Evolutionary conservation across 2,329 filamentous ascomycete species (phyloP).

Genomic region (Pochonia chlamydosporia): DNA sequence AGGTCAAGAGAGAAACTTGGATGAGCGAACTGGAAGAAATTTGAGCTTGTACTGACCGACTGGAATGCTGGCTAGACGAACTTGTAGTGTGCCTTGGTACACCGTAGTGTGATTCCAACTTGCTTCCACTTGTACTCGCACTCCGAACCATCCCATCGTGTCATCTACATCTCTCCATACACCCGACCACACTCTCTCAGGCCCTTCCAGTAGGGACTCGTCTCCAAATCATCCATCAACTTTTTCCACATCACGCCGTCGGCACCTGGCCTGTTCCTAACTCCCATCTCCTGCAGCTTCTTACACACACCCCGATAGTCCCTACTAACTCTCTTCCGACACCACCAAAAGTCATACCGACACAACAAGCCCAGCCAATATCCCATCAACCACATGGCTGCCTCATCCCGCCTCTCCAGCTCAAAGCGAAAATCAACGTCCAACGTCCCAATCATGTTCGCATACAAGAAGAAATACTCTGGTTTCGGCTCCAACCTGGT

Average conservation of each 20-base stretch:
- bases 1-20: too few species aligned
- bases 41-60: too few species aligned
- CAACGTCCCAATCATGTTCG: conserved; percentile 15
- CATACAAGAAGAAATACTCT: conserved; percentile 14
- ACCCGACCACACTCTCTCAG: not conserved
- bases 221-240: conserved; percentile 16
- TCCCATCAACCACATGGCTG: conserved; percentile 18
- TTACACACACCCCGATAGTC: conserved; percentile 14
- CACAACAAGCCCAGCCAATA: conserved; percentile 19
- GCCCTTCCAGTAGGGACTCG: conserved; percentile 1
- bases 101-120: too few species aligned
- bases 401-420: conserved; percentile 13
- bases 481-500: conserved; percentile 7
- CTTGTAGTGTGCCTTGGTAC: too few species aligned
- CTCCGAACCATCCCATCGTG: too few species aligned
- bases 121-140: too few species aligned
- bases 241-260: conserved; percentile 15
- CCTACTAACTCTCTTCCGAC: conserved; percentile 9
- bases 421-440: conserved; percentile 14
- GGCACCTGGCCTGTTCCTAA: conserved; percentile 8
- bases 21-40: too few species aligned
- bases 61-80: too few species aligned
- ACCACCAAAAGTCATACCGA: conserved; percentile 19
- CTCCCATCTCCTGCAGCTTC: conserved; percentile 11
- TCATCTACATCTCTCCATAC: not conserved